Evolutionary conservation across 371 early-diverging fungal genomes (phyloP), one percentile per base, ranked within the genome.

Genomic region (Gilbertella persicaria): DNA sequence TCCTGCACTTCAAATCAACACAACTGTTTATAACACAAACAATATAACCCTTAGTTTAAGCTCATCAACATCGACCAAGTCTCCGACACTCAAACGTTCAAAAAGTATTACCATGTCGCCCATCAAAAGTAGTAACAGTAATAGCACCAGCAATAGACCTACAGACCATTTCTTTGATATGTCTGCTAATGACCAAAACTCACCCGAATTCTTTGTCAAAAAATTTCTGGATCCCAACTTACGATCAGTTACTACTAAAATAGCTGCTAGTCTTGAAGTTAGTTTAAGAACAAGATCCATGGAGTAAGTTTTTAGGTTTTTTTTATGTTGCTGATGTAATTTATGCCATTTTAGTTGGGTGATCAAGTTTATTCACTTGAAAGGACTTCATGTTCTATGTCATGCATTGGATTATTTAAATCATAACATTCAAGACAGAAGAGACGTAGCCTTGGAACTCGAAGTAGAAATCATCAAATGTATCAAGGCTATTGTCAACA

Each of bases 401-500:
- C 78, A 80, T 42, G 76, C 76, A 17, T 65, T 88, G 26, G 75
- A 73, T 12, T 75, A 67, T 20, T 50, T 89, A 16, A 86, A 76
- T 37, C 71, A 69, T 20, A 56, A 9, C 24, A 41, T 53, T 2
- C 36, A 49, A 16, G 39, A 57, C 52, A 76, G 90, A 55, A 69
- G 71, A 45, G 83, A 81, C 19, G 64, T 67, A 16, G 85, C 84
- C 48, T 59, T 87, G 5, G 79, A 84, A 38, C 70, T 88, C 55
- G 92, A 92, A 62, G 61, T 81, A 28, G 91, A 87, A 64, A 83
- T 90, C 41, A 77, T 87, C 16, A 85, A 84, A 57, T 89, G 89
- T 60, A 75, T 89, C 45, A 89, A 89, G 50, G 78, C 85, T 0
- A 60, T 90, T n/a, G 71, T 88, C 26, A 89, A 88, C 51, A 80